These are phyloP conservation scores for Aspergillus proliferans DNA, from an alignment of 2,329 filamentous ascomycete genomes.

Conservation along the genomic window DNA sequence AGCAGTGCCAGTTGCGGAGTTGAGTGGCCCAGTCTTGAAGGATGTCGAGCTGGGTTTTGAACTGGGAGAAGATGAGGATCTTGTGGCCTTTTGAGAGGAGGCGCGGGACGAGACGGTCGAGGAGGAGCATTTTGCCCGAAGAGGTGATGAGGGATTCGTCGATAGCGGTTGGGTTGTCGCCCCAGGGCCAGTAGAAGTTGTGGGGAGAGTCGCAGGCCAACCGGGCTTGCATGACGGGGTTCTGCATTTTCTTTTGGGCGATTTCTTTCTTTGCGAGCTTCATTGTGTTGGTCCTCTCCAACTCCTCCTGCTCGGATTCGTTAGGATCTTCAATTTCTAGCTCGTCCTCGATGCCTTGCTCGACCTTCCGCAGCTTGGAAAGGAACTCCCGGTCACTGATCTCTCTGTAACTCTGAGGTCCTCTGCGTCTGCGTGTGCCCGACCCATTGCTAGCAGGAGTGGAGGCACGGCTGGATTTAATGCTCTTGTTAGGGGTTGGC, in stretches of 20 bases:
- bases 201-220: slow-evolving; percentile 90
- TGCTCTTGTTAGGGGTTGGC: slow-evolving; percentile 59
- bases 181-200: slow-evolving; percentile 94
- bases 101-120: slow-evolving; percentile 75
- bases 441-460: slow-evolving; percentile 58
- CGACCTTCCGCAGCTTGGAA: slow-evolving; percentile 50
- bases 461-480: slow-evolving; percentile 66
- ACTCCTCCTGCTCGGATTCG: slow-evolving; percentile 53
- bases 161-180: slow-evolving; percentile 52
- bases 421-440: slow-evolving; percentile 48
- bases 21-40: slow-evolving; percentile 75
- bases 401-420: slow-evolving; percentile 55
- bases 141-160: slow-evolving; percentile 80
- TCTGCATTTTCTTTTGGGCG: slow-evolving; percentile 84
- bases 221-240: slow-evolving; percentile 84
- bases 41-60: slow-evolving; percentile 89
- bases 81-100: slow-evolving; percentile 75
- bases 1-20: slow-evolving; percentile 73
- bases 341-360: slow-evolving; percentile 55
- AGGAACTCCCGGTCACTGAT: slow-evolving; percentile 83
- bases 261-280: slow-evolving; percentile 82
- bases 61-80: slow-evolving; percentile 92
- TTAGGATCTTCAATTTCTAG: slow-evolving; percentile 38
- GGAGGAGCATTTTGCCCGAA: slow-evolving; percentile 90
- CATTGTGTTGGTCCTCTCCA: slow-evolving; percentile 60